These are phyloP conservation scores for Hypholoma fasciculare DNA, from an alignment of 768 basidiomycete species.

Conservation along the genomic window DNA sequence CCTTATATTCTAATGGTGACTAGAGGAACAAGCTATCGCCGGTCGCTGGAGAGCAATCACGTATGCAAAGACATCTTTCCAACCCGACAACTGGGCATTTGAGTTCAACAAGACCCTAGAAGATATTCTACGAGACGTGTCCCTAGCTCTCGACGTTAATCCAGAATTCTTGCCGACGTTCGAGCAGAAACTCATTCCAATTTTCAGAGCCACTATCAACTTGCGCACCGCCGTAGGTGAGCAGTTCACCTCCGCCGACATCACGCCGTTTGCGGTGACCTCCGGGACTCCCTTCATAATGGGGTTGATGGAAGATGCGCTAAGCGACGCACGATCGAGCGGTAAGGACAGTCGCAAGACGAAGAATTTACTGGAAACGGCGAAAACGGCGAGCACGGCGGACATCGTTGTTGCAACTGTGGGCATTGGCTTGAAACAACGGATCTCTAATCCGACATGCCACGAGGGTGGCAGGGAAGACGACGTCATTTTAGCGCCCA, in stretches of 20 bases:
- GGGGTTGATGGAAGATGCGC: slow-evolving; percentile 23
- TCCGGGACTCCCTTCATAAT: slow-evolving; percentile 12
- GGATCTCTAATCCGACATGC: too few species aligned
- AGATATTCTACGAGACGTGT: too few species aligned
- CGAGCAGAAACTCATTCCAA: slow-evolving; percentile 21
- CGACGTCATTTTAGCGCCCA: too few species aligned
- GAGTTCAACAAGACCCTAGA: slow-evolving; percentile 5
- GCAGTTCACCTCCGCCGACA: slow-evolving; percentile 26
- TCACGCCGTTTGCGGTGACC: slow-evolving; percentile 12
- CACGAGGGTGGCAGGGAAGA: too few species aligned
- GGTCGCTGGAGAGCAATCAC: slow-evolving; percentile 24
- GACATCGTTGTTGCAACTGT: slow-evolving; percentile 19
- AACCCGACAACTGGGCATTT: slow-evolving; percentile 17
- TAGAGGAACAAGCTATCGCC: slow-evolving; percentile 23
- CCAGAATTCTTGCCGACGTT: slow-evolving; percentile 4
- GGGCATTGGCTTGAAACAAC: slow-evolving; percentile 17
- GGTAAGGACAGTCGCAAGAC: neutral
- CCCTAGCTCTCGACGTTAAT: too few species aligned
- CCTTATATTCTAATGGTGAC: neutral
- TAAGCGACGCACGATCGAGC: slow-evolving; percentile 19
- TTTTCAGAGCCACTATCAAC: slow-evolving; percentile 26
- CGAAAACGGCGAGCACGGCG: too few species aligned
- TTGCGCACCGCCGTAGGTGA: slow-evolving; percentile 26
- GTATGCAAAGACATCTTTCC: slow-evolving; percentile 13
- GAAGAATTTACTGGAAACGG: neutral